A percentile compares a stretch with the other conserved stretches of the same genome.
These are phyloP conservation scores for Xylaria sp. DNA, from an alignment of 2,329 filamentous ascomycete genomes.

Conservation along the genomic window DNA sequence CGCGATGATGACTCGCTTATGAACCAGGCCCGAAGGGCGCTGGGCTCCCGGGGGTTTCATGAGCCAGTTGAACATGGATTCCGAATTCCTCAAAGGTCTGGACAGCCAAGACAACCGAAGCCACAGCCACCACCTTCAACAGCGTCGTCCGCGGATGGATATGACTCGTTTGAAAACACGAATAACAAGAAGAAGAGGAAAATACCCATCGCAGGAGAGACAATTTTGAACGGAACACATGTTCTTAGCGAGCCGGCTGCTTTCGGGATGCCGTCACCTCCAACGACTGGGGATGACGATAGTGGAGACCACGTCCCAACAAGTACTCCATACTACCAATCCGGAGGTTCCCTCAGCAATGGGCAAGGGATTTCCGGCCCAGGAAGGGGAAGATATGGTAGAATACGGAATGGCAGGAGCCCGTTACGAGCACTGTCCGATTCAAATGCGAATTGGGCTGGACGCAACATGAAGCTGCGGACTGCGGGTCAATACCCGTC, in stretches of 20 bases:
- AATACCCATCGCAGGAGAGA: conserved; percentile 85
- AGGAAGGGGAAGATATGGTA: conserved; percentile 82
- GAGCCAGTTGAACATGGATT: conserved; percentile 51
- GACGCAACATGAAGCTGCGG: conserved; percentile 53
- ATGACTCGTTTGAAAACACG: conserved; percentile 97
- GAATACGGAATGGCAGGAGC: conserved; percentile 65
- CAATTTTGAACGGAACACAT: conserved; percentile 54
- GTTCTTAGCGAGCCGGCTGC: conserved; percentile 44
- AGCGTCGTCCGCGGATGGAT: conserved; percentile 78
- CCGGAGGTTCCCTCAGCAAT: conserved; percentile 59
- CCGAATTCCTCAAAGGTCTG: conserved; percentile 51
- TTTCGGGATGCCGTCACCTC: conserved; percentile 42
- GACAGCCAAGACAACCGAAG: conserved; percentile 52
- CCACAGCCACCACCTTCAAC: conserved; percentile 69
- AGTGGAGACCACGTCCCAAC: conserved; percentile 41
- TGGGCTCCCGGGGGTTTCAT: conserved; percentile 54
- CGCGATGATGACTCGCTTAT: conserved; percentile 34
- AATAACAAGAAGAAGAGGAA: conserved; percentile 99
- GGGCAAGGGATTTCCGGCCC: conserved; percentile 80
- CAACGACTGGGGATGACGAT: conserved; percentile 44
- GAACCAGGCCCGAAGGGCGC: conserved; percentile 34
- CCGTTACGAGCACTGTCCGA: conserved; percentile 66
- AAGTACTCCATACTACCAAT: conserved; percentile 47
- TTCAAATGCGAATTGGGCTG: conserved; percentile 61
- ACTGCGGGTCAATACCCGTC: conserved; percentile 48